A percentile compares a stretch with the other conserved stretches of the same genome.
phyloP scores from a whole-genome alignment of 164 flowering plant species.

The Echeveria elegans region DNA sequence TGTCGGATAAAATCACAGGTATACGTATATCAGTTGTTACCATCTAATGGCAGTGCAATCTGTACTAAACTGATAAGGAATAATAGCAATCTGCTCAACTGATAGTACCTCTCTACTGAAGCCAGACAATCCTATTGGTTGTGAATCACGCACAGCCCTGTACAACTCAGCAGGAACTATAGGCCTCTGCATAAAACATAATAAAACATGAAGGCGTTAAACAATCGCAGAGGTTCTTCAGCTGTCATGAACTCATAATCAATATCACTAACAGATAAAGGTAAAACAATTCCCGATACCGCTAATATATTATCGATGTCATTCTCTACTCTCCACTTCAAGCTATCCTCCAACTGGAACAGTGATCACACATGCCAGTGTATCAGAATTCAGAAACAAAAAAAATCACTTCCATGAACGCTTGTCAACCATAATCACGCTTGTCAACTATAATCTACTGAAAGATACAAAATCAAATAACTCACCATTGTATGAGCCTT shows the following conservation, averaged over 20 bases:
- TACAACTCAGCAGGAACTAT: slow-evolving; percentile 68
- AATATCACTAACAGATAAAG: background rate
- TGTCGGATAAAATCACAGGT: slow-evolving; percentile 11
- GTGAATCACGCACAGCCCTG: slow-evolving; percentile 76
- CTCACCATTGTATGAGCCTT: slow-evolving; percentile 55
- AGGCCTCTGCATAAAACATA: slow-evolving; percentile 56
- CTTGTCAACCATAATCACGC: too few relatives aligned
- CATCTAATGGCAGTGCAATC: background rate
- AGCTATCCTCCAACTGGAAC: slow-evolving; percentile 30
- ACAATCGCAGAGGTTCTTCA: background rate
- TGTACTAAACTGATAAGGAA: too few relatives aligned
- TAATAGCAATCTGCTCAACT: background rate
- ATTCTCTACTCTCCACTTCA: slow-evolving; percentile 34
- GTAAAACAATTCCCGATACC: slow-evolving; percentile 15
- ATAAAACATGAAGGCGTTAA: background rate
- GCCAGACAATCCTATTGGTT: slow-evolving; percentile 81
- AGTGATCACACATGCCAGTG: background rate
- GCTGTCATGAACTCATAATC: background rate
- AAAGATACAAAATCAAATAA: background rate
- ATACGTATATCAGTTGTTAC: background rate
- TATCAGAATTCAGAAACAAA: background rate
- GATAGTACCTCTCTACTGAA: slow-evolving; percentile 67
- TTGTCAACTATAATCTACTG: too few relatives aligned
- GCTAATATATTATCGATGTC: slow-evolving; percentile 31
- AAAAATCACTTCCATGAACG: background rate